Conservation (phyloP, 805 yeast genomes). For the Candida lessepsii region DNA sequence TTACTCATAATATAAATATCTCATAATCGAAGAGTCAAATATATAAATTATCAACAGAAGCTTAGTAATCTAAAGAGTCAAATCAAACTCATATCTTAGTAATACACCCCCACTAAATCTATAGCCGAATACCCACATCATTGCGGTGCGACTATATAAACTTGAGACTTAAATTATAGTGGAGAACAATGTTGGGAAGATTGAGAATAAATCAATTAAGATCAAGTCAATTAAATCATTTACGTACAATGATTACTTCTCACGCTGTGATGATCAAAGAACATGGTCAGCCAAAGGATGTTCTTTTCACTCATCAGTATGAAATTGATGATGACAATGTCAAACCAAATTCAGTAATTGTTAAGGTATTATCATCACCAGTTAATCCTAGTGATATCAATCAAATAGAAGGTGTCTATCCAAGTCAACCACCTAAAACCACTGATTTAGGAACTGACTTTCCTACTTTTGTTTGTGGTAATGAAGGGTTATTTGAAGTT, state of each 20-base stretch:
- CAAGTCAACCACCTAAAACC: constrained; percentile 48
- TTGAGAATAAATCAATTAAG: constrained; percentile 2
- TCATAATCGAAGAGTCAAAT: neutral
- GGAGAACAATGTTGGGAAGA: constrained; percentile 5
- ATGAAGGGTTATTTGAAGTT: constrained; percentile 90
- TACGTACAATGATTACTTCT: constrained; percentile 46
- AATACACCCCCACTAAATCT: neutral
- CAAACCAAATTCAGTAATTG: constrained; percentile 30
- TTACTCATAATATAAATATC: too few species aligned
- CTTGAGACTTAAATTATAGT: neutral
- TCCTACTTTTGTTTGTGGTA: constrained; percentile 85
- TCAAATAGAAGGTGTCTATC: constrained; percentile 48
- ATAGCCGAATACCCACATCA: constrained; percentile 3
- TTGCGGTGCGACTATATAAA: constrained; percentile 1
- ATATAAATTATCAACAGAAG: neutral
- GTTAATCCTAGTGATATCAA: constrained; percentile 46
- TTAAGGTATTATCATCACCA: constrained; percentile 41
- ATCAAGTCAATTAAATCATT: neutral
- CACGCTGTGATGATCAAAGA: constrained; percentile 65
- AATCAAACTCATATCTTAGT: neutral
- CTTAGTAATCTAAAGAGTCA: too few species aligned
- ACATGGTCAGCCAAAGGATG: constrained; percentile 67
- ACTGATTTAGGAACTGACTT: constrained; percentile 50
- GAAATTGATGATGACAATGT: constrained; percentile 48
- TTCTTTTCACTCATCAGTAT: constrained; percentile 51